These are phyloP conservation scores for Fusarium neocosmosporiellum DNA, from an alignment of 2,329 filamentous ascomycete species.

Conservation along the genomic window DNA sequence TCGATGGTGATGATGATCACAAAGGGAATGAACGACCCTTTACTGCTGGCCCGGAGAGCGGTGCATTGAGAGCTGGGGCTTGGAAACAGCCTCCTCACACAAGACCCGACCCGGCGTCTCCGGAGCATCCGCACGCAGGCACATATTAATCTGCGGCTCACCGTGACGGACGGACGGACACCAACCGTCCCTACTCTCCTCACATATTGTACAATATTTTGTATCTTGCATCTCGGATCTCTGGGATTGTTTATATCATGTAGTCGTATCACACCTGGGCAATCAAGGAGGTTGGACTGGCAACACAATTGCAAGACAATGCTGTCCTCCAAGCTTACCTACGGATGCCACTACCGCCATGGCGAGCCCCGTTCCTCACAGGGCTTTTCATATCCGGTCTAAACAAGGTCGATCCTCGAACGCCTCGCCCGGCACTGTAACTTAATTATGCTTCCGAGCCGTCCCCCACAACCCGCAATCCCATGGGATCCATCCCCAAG, in stretches of 20 bases:
- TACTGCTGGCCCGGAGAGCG: not conserved
- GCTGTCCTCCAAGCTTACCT: not conserved
- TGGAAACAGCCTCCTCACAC: not conserved
- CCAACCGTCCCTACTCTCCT: not conserved
- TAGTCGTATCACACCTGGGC: not conserved
- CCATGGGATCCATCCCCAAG: not conserved
- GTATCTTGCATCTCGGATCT: constrained; percentile 7
- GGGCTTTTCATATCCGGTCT: not conserved
- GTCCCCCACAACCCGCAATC: not conserved
- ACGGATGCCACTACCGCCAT: not conserved
- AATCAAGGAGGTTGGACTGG: not conserved
- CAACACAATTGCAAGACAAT: not conserved
- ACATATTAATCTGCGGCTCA: not conserved
- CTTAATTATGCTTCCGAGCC: not conserved
- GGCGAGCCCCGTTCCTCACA: not conserved
- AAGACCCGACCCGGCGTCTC: not conserved
- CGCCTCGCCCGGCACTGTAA: not conserved
- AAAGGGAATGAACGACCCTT: not conserved
- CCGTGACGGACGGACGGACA: not conserved
- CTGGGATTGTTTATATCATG: not conserved
- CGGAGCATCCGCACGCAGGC: not conserved
- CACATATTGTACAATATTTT: constrained; percentile 12
- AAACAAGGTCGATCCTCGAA: not conserved
- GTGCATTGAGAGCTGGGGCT: not conserved
- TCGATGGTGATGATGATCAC: not conserved